A percentile compares a stretch with the other conserved stretches of the same genome.
phyloP scores from a whole-genome alignment of 257 asterid genomes.

The Ilex aquifolium region DNA sequence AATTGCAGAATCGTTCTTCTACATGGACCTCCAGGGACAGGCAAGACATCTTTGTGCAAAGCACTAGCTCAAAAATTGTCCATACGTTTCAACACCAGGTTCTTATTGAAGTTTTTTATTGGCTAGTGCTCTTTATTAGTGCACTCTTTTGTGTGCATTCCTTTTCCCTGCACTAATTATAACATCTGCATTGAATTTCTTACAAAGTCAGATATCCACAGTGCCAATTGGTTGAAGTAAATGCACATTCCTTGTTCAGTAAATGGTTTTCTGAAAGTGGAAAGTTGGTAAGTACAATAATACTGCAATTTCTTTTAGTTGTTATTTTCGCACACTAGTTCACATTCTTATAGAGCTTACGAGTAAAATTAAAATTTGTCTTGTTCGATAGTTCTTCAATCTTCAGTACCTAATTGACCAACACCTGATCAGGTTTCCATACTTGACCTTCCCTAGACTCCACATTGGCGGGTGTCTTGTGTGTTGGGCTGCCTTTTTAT shows the following conservation, averaged over 20 bases:
- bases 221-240: conserved; percentile 89
- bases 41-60: conserved; percentile 96
- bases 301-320: neutral
- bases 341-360: too few relatives aligned
- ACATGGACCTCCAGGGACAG: conserved; percentile 99
- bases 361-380: too few relatives aligned
- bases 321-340: too few relatives aligned
- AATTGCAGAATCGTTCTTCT: conserved; percentile 84
- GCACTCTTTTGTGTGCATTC: conserved; percentile 22
- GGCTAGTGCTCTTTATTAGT: neutral
- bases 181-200: conserved; percentile 8
- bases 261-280: conserved; percentile 99
- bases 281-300: conserved; percentile 61
- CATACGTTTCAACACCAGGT: conserved; percentile 83
- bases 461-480: too few relatives aligned
- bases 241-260: conserved; percentile 97
- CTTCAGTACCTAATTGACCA: too few relatives aligned
- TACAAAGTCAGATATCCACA: conserved; percentile 60
- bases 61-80: conserved; percentile 96
- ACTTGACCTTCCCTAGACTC: too few relatives aligned
- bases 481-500: too few relatives aligned
- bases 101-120: conserved; percentile 8
- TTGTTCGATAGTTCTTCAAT: too few relatives aligned
- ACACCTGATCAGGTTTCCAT: too few relatives aligned
- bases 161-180: conserved; percentile 4